Percentiles rank a stretch among this genome's conserved stretches.
phyloP scores from a whole-genome alignment of 352 stramenopile genomes.

The Thraustochytrium striatum region DNA sequence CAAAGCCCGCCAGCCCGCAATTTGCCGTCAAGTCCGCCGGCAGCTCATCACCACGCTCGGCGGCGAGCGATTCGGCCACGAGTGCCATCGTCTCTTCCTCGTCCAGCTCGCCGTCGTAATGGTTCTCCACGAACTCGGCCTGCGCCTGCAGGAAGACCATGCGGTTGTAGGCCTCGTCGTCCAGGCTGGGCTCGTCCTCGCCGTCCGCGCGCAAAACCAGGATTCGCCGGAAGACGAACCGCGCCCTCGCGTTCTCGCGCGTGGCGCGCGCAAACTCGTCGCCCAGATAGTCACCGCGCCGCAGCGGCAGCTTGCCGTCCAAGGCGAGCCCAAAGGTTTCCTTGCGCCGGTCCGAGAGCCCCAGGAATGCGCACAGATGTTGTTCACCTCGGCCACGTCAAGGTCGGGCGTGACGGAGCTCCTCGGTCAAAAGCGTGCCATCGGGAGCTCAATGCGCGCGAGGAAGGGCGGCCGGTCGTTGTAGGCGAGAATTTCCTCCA shows the following conservation, averaged over 20 bases:
- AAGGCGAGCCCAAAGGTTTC: conserved; percentile 64
- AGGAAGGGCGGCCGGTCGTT: conserved; percentile 83
- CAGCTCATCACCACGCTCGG: conserved; percentile 62
- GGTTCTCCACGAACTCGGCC: conserved; percentile 80
- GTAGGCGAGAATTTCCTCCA: conserved; percentile 85
- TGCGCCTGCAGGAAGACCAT: conserved; percentile 83
- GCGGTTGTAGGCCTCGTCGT: conserved; percentile 74
- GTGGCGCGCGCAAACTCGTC: conserved; percentile 83
- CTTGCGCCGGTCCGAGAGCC: conserved; percentile 67
- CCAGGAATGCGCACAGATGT: conserved; percentile 87
- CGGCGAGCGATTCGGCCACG: conserved; percentile 62
- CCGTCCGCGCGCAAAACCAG: conserved; percentile 71
- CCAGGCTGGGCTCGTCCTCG: conserved; percentile 21
- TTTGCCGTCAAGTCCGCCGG: conserved; percentile 53
- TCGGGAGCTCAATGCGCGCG: conserved; percentile 81
- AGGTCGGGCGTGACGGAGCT: conserved; percentile 86
- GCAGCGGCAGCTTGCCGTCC: conserved; percentile 67
- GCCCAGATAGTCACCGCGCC: conserved; percentile 71
- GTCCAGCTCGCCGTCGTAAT: conserved; percentile 70
- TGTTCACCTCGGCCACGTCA: conserved; percentile 77
- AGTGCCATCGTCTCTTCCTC: conserved; percentile 66
- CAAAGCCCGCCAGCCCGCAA: conserved; percentile 69
- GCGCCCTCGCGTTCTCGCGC: conserved; percentile 74
- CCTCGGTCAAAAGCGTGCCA: conserved; percentile 76
- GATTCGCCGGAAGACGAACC: conserved; percentile 85